phyloP scores from a whole-genome alignment of 192 early-diverging fungal species.

The Umbelopsis sp. region DNA sequence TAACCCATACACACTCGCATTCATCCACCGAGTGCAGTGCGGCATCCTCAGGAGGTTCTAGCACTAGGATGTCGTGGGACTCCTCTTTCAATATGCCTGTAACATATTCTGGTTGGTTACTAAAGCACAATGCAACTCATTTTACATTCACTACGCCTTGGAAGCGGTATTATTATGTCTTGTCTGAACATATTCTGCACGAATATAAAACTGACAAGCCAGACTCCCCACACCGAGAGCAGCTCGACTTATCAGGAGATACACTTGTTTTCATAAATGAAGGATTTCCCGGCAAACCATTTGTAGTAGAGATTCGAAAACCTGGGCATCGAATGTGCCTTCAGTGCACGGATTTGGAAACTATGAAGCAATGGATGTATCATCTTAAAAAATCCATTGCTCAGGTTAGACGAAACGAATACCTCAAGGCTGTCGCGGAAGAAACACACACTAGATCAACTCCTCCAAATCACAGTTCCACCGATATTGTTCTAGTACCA shows the following conservation, averaged over 20 bases:
- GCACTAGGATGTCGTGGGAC: neutral
- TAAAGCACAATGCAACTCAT: neutral
- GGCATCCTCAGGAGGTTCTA: neutral
- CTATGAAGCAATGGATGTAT: constrained; percentile 8
- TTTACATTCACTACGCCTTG: constrained; percentile 8
- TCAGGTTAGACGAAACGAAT: neutral
- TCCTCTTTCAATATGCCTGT: neutral
- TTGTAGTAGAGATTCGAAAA: neutral
- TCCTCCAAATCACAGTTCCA: neutral
- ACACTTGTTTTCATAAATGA: constrained; percentile 1
- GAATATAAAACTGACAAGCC: constrained; percentile 12
- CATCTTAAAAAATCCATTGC: constrained; percentile 5
- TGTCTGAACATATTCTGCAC: neutral
- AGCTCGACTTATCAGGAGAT: neutral
- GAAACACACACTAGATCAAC: neutral
- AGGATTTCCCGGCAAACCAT: constrained; percentile 1
- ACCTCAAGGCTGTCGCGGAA: neutral
- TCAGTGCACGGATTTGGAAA: neutral
- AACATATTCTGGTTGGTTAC: neutral
- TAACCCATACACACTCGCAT: neutral
- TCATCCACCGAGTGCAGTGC: neutral
- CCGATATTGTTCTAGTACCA: neutral
- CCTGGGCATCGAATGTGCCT: constrained; percentile 12
- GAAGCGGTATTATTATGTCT: constrained; percentile 12
- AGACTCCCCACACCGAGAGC: neutral